Base-by-base conservation (phyloP, 352 stramenopile genomes). In the Thraustotheca clavata region DNA sequence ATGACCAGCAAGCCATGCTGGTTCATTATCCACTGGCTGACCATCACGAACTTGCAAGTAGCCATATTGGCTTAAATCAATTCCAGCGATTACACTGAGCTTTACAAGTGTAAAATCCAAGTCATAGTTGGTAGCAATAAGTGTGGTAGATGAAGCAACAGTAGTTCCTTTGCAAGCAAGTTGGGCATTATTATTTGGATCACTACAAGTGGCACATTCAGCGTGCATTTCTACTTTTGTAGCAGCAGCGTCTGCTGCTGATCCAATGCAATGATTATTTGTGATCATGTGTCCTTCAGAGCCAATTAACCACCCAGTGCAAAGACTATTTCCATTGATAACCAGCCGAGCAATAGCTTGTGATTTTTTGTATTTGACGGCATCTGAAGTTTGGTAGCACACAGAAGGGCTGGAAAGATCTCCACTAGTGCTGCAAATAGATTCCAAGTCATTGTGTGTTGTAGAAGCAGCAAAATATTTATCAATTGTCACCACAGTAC, bases 1-100 rank as follows among this genome's bases (percentile, higher is more conserved):
- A 48, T 90, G 79, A 62, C 88, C 79, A 3, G 77, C 77, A 39
- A 87, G 82, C 36, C 83, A 88, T 48, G 88, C 77, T 5, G 65
- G 11, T 68, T 90, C 81, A 5, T 73, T 70, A 40, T 87, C 70
- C 2, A 71, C 54, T 3, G 79, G 76, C 16, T 77, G 79, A 14
- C 50, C 60, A 7, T 49, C 50, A 27, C 80, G 75, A 18, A 85
- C 43, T 3, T 49, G 68, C 43, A 88, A 47, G 29, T 78, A 86
- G 16, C 78, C 80, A 62, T 82, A 89, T 27, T 35, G 36, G 3
- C 18, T 40, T 1, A 63, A 69, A n/a, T 76, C 47, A 32, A 71
- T 73, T 12, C 71, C 60, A 18, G 76, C 46, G 43, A 52, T 52
- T n/a, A n/a, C n/a, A n/a, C n/a, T n/a, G 9, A 89, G 50, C 20